Conservation (phyloP, 225 moss, liverwort and hornwort genomes). For the Bryoerythrophyllum caledonicum region DNA sequence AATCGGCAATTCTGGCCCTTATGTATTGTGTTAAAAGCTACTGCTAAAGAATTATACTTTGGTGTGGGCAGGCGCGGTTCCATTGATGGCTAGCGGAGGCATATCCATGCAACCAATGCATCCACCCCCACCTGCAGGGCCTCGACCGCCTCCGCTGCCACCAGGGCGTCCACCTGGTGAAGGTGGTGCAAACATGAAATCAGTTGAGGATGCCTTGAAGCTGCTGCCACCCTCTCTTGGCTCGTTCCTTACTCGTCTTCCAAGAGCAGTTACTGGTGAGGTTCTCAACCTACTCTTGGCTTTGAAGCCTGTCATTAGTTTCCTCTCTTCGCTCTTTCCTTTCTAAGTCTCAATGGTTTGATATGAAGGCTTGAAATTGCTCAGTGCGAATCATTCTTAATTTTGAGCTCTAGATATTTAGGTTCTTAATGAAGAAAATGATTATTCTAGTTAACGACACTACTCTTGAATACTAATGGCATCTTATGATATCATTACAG, state of each 20-base stretch:
- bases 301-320: neutral
- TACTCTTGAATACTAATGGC: slow-evolving; percentile 3
- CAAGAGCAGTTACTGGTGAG: slow-evolving; percentile 69
- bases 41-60: slow-evolving; percentile 22
- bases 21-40: neutral
- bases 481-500: slow-evolving; percentile 38
- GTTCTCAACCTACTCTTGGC: slow-evolving; percentile 15
- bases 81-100: slow-evolving; percentile 61
- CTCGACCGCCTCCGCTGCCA: slow-evolving; percentile 82
- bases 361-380: slow-evolving; percentile 3
- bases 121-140: slow-evolving; percentile 62
- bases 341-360: neutral
- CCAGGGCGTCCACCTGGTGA: slow-evolving; percentile 86
- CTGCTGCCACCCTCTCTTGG: slow-evolving; percentile 70
- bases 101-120: slow-evolving; percentile 70
- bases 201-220: slow-evolving; percentile 77
- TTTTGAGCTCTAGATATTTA: neutral
- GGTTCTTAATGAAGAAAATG: neutral
- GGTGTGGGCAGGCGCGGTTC: slow-evolving; percentile 40
- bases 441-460: neutral
- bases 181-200: slow-evolving; percentile 57
- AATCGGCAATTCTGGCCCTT: neutral
- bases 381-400: neutral
- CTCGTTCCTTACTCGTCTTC: slow-evolving; percentile 80
- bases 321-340: neutral